Evolutionary conservation across 169 alveolate species (phyloP), one percentile per base, ranked within the genome.

Genomic region (Cryptosporidium bovis): DNA sequence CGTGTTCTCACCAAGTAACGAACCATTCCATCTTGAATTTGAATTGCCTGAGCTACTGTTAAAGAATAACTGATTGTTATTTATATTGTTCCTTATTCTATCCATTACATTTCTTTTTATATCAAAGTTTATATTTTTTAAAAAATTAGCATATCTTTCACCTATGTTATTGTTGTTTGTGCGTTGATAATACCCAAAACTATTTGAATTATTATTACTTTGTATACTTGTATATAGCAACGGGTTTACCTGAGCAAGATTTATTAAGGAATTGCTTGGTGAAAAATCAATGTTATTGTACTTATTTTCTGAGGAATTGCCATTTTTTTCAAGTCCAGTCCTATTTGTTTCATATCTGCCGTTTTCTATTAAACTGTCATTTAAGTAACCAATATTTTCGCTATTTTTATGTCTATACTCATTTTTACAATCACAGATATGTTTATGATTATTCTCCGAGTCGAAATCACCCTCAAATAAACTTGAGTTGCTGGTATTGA

Each of bases 211-310:
- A 8, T 50, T 67, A 7, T 33, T 33, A 69, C 51, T 69, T 69
- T 12, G 15, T 16, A 69, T 53, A 18, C 83, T 69, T 58, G 29
- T 69, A 10, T 31, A 69, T 31, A 69, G 56, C 27, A 69, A 16
- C 34, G 83, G 83, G 51, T 69, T 69, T n/a, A 69, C 34, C 15
- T 69, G 56, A 7, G 83, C 83, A 15, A 69, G 2, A 16, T 48
- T 53, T 13, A 34, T 33, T 16, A 69, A 29, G 24, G 83, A 69
- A 13, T 69, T 64, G 13, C 83, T 69, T 31, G 83, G 83, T 16
- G 83, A 69, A 55, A 69, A 69, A 34, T 69, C 83, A 12, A 69
- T 29, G 13, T 51, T 44, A 13, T 12, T 4, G 29, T 53, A 53
- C 6, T 0, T 13, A 5, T 13, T 13, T 53, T 53, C 18, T 0